Conservation (phyloP, 2,329 filamentous ascomycete species). For the Verticillium tricorpus region DNA sequence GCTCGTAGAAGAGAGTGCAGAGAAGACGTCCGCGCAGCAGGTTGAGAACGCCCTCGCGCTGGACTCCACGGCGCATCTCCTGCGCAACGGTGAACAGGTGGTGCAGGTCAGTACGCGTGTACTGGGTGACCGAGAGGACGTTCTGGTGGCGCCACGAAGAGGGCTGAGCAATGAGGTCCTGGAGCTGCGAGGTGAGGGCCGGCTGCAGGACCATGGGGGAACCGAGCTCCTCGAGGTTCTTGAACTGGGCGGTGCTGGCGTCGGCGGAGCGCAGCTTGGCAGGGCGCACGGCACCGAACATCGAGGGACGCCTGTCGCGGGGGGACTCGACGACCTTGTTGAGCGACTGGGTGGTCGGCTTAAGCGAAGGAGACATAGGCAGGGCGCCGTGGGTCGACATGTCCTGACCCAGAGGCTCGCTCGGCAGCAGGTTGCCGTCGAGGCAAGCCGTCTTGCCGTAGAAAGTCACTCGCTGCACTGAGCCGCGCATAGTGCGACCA, state of each 20-base stretch:
- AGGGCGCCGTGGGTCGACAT: conserved; percentile 66
- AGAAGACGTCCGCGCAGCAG: conserved; percentile 82
- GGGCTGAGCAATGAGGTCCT: conserved; percentile 65
- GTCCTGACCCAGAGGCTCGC: conserved; percentile 61
- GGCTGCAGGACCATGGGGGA: conserved; percentile 43
- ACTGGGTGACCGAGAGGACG: conserved; percentile 88
- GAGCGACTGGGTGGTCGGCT: conserved; percentile 39
- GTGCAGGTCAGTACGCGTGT: conserved; percentile 82
- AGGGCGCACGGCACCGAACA: conserved; percentile 23
- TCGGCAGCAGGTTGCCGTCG: conserved; percentile 58
- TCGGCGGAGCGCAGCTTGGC: conserved; percentile 25
- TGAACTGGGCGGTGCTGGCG: conserved; percentile 3
- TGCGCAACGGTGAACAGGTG: conserved; percentile 93
- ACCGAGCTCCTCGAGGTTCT: conserved; percentile 38
- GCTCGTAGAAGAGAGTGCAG: conserved; percentile 95
- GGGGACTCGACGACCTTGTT: conserved; percentile 30
- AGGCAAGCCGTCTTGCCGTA: conserved; percentile 70
- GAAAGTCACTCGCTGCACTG: conserved; percentile 73
- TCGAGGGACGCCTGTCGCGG: conserved; percentile 24
- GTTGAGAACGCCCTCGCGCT: conserved; percentile 85
- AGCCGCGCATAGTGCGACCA: conserved; percentile 63
- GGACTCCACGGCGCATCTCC: conserved; percentile 94
- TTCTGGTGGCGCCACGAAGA: conserved; percentile 88
- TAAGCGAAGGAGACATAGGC: conserved; percentile 53
- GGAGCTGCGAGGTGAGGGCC: conserved; percentile 56